phyloP scores from a whole-genome alignment of 495 filamentous ascomycete species.

The Penicillium riverlandense region DNA sequence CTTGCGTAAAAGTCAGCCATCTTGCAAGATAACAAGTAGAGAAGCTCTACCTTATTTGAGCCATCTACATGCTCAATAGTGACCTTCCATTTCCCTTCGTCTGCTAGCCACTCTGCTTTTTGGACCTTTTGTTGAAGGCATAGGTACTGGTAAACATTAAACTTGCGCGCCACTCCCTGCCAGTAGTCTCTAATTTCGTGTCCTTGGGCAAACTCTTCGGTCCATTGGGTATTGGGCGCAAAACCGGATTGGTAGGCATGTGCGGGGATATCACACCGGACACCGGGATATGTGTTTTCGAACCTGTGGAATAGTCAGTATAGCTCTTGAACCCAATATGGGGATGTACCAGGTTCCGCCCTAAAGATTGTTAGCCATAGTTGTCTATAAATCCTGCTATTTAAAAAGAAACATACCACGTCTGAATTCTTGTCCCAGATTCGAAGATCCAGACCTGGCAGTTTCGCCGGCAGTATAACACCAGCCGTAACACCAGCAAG shows the following conservation, averaged over 20 bases:
- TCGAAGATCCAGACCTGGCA: slow-evolving; percentile 43
- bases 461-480: slow-evolving; percentile 40
- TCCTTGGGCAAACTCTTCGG: slow-evolving; percentile 55
- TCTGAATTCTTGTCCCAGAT: slow-evolving; percentile 52
- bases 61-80: slow-evolving; percentile 30
- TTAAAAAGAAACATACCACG: slow-evolving; percentile 29
- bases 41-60: slow-evolving; percentile 19
- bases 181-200: slow-evolving; percentile 61
- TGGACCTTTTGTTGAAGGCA: slow-evolving; percentile 44
- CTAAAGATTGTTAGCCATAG: slow-evolving; percentile 9
- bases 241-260: slow-evolving; percentile 66
- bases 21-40: neutral
- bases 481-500: slow-evolving; percentile 44
- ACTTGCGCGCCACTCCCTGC: slow-evolving; percentile 51
- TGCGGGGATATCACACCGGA: slow-evolving; percentile 60
- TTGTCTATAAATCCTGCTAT: neutral
- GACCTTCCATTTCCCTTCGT: slow-evolving; percentile 44
- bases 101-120: slow-evolving; percentile 45
- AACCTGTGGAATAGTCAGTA: slow-evolving; percentile 18
- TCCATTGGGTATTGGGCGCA: slow-evolving; percentile 59
- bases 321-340: neutral
- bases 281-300: slow-evolving; percentile 53
- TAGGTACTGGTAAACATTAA: slow-evolving; percentile 52
- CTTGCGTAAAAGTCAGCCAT: slow-evolving; percentile 12
- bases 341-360: slow-evolving; percentile 43